Evolutionary conservation across 768 basidiomycete genomes (phyloP).

Genomic region (Lentinula boryana): DNA sequence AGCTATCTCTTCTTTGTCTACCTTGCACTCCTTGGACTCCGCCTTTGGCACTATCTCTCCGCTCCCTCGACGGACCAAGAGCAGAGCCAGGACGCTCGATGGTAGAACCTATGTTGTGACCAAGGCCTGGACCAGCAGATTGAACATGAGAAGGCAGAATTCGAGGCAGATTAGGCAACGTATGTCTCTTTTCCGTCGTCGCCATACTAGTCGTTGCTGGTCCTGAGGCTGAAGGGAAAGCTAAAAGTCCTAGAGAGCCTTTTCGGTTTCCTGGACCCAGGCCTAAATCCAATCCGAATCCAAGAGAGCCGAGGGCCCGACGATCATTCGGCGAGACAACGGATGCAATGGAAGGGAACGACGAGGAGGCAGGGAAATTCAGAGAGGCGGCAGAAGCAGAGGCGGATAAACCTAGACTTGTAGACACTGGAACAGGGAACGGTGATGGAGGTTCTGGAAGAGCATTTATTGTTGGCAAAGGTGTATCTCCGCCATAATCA

Average conservation of each 20-base stretch:
- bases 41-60: background rate
- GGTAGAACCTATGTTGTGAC: background rate
- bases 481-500: slow-evolving; percentile 14
- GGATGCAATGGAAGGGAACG: slow-evolving; percentile 3
- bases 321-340: slow-evolving; percentile 15
- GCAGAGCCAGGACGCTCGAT: background rate
- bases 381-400: slow-evolving; percentile 5
- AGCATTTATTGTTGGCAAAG: slow-evolving; percentile 22
- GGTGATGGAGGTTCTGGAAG: slow-evolving; percentile 78
- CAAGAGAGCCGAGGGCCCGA: slow-evolving; percentile 12
- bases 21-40: background rate
- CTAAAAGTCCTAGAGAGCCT: background rate
- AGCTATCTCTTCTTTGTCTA: slow-evolving; percentile 1
- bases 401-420: background rate
- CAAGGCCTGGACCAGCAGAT: background rate
- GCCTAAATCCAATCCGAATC: background rate
- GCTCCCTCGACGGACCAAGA: slow-evolving; percentile 1
- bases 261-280: background rate
- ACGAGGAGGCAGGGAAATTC: slow-evolving; percentile 1
- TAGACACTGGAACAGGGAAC: slow-evolving; percentile 47
- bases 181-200: slow-evolving; percentile 1
- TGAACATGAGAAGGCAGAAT: background rate
- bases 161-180: background rate
- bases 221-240: background rate
- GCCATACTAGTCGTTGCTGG: slow-evolving; percentile 3